Evolutionary conservation across 148 eudicot genomes (phyloP).

Genomic region (Agrostemma githago): DNA sequence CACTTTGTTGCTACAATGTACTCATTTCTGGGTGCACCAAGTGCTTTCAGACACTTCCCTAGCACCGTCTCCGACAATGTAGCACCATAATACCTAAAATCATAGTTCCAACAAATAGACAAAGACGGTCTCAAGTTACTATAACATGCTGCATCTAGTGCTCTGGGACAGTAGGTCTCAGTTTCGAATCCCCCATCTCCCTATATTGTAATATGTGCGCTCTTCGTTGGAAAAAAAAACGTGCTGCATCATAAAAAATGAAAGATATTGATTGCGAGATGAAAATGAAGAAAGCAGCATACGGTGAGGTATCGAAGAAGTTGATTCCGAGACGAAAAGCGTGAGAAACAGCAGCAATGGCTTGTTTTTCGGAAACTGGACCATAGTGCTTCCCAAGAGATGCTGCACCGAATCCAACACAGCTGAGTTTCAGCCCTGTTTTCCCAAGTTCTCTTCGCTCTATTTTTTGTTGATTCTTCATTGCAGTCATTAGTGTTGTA

Average conservation of each 20-base stretch:
- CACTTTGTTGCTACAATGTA: conserved; percentile 93
- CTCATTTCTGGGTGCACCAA: conserved; percentile 70
- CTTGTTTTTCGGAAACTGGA: conserved; percentile 56
- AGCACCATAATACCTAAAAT: conserved; percentile 77
- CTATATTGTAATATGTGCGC: too few relatives aligned
- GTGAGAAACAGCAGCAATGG: conserved; percentile 53
- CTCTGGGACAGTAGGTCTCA: too few relatives aligned
- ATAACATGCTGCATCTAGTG: too few relatives aligned
- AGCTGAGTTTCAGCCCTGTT: conserved; percentile 75
- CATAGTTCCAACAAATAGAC: not conserved
- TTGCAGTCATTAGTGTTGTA: not conserved
- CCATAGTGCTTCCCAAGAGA: conserved; percentile 90
- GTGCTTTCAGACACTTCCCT: conserved; percentile 77
- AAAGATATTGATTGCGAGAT: too few relatives aligned
- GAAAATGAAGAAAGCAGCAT: too few relatives aligned
- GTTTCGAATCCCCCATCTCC: too few relatives aligned
- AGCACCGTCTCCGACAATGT: conserved; percentile 86
- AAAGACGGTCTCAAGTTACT: too few relatives aligned
- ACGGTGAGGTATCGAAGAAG: conserved; percentile 30
- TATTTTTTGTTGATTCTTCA: conserved; percentile 19
- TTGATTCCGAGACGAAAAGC: conserved; percentile 77
- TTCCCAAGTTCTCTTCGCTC: conserved; percentile 67
- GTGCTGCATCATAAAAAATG: too few relatives aligned
- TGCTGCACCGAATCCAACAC: conserved; percentile 85
- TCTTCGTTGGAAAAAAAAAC: too few relatives aligned